These are phyloP conservation scores for Nicotiana noctiflora DNA, from an alignment of 257 asterid genomes.

Conservation along the genomic window DNA sequence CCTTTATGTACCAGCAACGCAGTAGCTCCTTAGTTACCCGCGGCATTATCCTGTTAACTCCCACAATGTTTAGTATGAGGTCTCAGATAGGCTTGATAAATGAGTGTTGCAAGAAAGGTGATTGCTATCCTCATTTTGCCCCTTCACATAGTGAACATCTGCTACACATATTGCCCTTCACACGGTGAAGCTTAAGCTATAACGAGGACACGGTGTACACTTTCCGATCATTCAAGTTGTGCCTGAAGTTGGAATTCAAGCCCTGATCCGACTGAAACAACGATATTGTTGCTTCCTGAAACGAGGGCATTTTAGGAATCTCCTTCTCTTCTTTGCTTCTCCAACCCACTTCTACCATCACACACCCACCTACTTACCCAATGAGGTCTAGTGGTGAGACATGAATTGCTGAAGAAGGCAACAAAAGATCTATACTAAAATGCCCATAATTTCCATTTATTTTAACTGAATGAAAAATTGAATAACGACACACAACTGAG, in stretches of 20 bases:
- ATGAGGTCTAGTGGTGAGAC: too few species aligned
- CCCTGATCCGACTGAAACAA: not conserved
- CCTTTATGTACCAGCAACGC: not conserved
- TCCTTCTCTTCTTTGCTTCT: too few species aligned
- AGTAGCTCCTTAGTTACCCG: not conserved
- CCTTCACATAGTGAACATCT: not conserved
- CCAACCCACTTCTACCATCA: too few species aligned
- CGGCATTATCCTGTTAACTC: not conserved
- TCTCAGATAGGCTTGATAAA: not conserved
- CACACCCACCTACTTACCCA: too few species aligned
- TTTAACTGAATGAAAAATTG: too few species aligned
- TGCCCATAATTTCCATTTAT: too few species aligned
- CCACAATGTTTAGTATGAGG: not conserved
- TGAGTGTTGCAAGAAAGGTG: not conserved
- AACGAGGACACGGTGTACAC: not conserved
- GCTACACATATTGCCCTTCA: not conserved
- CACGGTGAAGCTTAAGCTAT: not conserved
- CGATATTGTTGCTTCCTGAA: not conserved
- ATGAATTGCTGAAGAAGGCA: too few species aligned
- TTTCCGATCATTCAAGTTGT: too few species aligned
- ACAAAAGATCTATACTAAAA: too few species aligned
- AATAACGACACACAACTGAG: too few species aligned
- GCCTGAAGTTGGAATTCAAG: too few species aligned
- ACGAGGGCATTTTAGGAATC: too few species aligned
- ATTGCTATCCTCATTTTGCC: not conserved